Conservation (phyloP, 108 stramenopile species). For the Cylindrotheca fusiformis region DNA sequence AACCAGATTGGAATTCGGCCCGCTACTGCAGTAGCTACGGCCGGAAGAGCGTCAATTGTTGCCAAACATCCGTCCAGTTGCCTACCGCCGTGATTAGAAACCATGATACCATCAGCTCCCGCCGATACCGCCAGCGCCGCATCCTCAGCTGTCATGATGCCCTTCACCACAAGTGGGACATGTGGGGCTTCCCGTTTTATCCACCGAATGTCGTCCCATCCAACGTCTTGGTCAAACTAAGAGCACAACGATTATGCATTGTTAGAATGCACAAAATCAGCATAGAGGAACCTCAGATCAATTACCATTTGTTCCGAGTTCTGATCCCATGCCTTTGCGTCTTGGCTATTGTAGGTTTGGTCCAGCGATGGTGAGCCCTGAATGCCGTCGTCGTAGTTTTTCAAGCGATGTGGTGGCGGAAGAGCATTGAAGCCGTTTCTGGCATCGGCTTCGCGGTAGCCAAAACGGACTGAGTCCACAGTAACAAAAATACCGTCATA, state of each 20-base stretch:
- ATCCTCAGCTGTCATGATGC: conserved; percentile 94
- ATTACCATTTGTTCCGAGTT: conserved; percentile 66
- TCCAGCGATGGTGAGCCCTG: conserved; percentile 1
- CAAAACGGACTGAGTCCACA: conserved; percentile 84
- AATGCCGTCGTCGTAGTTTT: conserved; percentile 59
- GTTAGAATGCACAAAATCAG: too few species aligned
- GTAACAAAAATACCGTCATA: conserved; percentile 77
- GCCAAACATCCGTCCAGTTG: conserved; percentile 85
- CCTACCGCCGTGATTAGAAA: conserved; percentile 94
- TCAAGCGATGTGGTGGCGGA: conserved; percentile 69
- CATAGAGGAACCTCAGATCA: too few species aligned
- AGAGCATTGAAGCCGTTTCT: conserved; percentile 73
- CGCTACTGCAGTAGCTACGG: conserved; percentile 69
- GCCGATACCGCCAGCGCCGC: conserved; percentile 71
- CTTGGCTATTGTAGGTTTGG: conserved; percentile 59
- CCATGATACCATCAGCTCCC: conserved; percentile 89
- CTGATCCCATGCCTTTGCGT: conserved; percentile 80
- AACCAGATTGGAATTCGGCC: conserved; percentile 78
- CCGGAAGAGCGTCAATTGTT: conserved; percentile 86
- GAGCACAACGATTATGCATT: not conserved
- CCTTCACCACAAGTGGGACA: conserved; percentile 87
- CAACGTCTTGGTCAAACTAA: conserved; percentile 62
- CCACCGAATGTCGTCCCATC: conserved; percentile 90
- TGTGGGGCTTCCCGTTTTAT: conserved; percentile 32
- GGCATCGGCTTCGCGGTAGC: conserved; percentile 82